phyloP scores from a whole-genome alignment of 2,329 filamentous ascomycete genomes.

The Fusarium sp. region DNA sequence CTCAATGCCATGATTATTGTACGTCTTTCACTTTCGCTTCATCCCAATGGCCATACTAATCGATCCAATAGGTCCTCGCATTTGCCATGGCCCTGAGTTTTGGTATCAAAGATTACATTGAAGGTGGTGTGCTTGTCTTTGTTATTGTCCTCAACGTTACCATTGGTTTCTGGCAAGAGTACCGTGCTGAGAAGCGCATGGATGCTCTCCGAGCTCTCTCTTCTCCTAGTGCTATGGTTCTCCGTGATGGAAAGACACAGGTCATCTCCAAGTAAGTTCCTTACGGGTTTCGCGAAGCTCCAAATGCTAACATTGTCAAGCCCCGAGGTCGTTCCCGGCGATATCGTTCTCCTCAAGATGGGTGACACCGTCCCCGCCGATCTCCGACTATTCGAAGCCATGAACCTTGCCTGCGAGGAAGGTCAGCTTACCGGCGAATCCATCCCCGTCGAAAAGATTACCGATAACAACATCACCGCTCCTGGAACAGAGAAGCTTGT shows the following conservation, averaged over 20 bases:
- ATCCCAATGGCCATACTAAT: not conserved
- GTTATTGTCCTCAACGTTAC: constrained; percentile 78
- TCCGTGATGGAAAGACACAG: constrained; percentile 69
- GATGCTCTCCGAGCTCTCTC: constrained; percentile 71
- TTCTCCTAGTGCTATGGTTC: constrained; percentile 71
- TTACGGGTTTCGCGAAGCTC: not conserved
- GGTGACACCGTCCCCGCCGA: constrained; percentile 83
- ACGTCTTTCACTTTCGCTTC: constrained; percentile 44
- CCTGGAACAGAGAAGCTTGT: constrained; percentile 61
- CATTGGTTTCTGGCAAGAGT: constrained; percentile 76
- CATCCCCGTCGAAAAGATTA: constrained; percentile 75
- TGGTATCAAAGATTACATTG: constrained; percentile 74
- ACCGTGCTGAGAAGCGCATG: constrained; percentile 75
- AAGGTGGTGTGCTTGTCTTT: constrained; percentile 74
- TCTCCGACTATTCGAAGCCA: constrained; percentile 75
- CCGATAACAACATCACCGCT: constrained; percentile 60
- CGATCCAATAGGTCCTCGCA: constrained; percentile 71
- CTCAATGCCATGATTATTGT: constrained; percentile 83
- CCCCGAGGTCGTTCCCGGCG: constrained; percentile 76
- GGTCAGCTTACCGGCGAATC: constrained; percentile 83
- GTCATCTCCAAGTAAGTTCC: constrained; percentile 67
- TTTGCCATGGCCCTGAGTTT: constrained; percentile 82
- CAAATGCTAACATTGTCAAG: constrained; percentile 50
- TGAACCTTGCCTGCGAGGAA: constrained; percentile 86
- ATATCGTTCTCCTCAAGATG: constrained; percentile 75